A percentile compares a stretch with the other conserved stretches of the same genome.
These are phyloP conservation scores for Aspergillus transmontanensis DNA, from an alignment of 2,329 filamentous ascomycete species.

Conservation along the genomic window DNA sequence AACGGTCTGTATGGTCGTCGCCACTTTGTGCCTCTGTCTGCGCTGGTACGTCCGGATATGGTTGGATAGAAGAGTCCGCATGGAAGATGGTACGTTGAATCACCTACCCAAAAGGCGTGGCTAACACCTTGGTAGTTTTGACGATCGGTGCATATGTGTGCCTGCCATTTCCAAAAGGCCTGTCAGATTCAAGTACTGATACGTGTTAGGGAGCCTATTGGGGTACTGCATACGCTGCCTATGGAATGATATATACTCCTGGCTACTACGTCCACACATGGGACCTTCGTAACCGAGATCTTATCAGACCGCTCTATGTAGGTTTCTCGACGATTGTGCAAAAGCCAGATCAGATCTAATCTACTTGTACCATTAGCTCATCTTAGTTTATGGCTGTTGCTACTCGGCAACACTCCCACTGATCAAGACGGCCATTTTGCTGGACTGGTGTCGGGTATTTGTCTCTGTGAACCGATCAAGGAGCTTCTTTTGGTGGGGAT, in stretches of 20 bases:
- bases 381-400: slow-evolving; percentile 38
- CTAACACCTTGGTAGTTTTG: slow-evolving; percentile 3
- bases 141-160: slow-evolving; percentile 14
- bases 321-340: neutral
- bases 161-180: too few relatives aligned
- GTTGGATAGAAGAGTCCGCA: slow-evolving; percentile 20
- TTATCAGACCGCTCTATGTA: slow-evolving; percentile 21
- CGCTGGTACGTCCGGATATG: slow-evolving; percentile 20
- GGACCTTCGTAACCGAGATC: slow-evolving; percentile 20
- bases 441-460: slow-evolving; percentile 49
- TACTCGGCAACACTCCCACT: slow-evolving; percentile 43
- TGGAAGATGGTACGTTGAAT: slow-evolving; percentile 22
- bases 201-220: slow-evolving; percentile 21
- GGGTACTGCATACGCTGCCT: slow-evolving; percentile 21
- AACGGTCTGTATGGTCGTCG: slow-evolving; percentile 21
- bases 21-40: slow-evolving; percentile 20
- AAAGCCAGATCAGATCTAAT: neutral
- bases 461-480: slow-evolving; percentile 28
- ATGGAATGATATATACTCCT: slow-evolving; percentile 18
- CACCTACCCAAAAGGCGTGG: neutral
- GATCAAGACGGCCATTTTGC: slow-evolving; percentile 46
- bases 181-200: neutral
- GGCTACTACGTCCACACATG: slow-evolving; percentile 26
- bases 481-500: slow-evolving; percentile 41
- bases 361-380: neutral